phyloP scores from a whole-genome alignment of 371 early-diverging fungal species.

The Lichtheimia ramosa region DNA sequence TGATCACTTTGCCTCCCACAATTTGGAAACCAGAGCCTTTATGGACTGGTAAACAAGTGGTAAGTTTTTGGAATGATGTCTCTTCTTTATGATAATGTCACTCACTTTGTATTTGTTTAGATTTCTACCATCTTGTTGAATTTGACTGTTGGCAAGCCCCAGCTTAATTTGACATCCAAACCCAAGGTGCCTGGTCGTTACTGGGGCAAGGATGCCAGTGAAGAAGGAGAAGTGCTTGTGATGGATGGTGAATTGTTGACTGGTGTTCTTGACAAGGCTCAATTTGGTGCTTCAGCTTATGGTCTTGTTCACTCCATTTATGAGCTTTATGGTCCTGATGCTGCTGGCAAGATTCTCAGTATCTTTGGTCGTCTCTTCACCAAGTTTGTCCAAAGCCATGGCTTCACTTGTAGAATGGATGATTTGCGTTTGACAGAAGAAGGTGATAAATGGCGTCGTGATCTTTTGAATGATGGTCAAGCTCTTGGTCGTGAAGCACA shows the following conservation, averaged over 20 bases:
- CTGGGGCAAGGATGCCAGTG: slow-evolving; percentile 82
- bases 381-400: slow-evolving; percentile 86
- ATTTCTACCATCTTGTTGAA: slow-evolving; percentile 88
- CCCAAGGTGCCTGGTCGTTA: slow-evolving; percentile 83
- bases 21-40: slow-evolving; percentile 84
- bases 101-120: neutral
- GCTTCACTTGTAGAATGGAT: slow-evolving; percentile 99
- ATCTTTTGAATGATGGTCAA: slow-evolving; percentile 58
- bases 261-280: slow-evolving; percentile 98
- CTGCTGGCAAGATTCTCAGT: slow-evolving; percentile 93
- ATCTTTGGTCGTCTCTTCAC: slow-evolving; percentile 95
- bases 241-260: slow-evolving; percentile 87
- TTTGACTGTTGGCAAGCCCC: slow-evolving; percentile 76
- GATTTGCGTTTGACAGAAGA: slow-evolving; percentile 90
- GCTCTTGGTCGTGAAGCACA: slow-evolving; percentile 71
- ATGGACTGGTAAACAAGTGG: slow-evolving; percentile 99
- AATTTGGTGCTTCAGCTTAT: slow-evolving; percentile 93
- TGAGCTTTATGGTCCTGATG: slow-evolving; percentile 94
- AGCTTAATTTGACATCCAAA: slow-evolving; percentile 87
- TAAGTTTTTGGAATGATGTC: slow-evolving; percentile 16
- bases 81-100: neutral
- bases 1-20: slow-evolving; percentile 83
- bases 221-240: slow-evolving; percentile 84
- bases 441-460: slow-evolving; percentile 80
- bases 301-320: slow-evolving; percentile 97